Base-by-base conservation (phyloP, 495 filamentous ascomycete genomes). In the Parathielavia appendiculata region DNA sequence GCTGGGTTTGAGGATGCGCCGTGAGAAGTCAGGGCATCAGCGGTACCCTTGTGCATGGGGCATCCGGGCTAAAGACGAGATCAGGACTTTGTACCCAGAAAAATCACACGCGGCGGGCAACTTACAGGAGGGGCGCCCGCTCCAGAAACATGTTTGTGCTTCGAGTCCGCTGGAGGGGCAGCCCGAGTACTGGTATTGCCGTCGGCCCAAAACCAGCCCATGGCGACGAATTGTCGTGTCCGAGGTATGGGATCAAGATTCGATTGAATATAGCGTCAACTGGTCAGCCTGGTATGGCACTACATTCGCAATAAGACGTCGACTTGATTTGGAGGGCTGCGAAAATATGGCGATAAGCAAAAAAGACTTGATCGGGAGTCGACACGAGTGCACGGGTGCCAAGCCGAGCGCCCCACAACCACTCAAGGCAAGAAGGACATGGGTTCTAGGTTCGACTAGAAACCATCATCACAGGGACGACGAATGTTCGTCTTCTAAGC, bases 161-260 rank as follows among this genome's bases (percentile, higher is more conserved):
- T 58, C 13, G 61, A 48, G 41, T 57, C 57, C 14, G 58, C 51
- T 32, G 66, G 63, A 49, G 71, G 61, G 62, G 65, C 63, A 35
- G 60, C 73, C 60, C 72, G 59, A 20, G 81, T 68, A 46, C 76
- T 55, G 69, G 60, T 20, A 6, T 71, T 59, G 69, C 82, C 69
- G 62, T 98, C 91, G 73, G 91, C 88, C 93, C 93, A 98, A 65
- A 98, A 98, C 95, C 95, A 98, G 61, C 93, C 93, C 93, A 98
- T 97, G 45, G 20, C 68, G 41, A 17, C 61, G 36, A 11, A 11
- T 19, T 4, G 47, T 19, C 11, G 46, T 2, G 5, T 32, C 4
- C 6, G 19, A 6, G 10, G 19, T 26, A 11, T 14, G 40, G 14
- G 19, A 13, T 22, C 6, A 10, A 22, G 44, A n/a, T n/a, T n/a